Base-by-base conservation (phyloP, 192 early-diverging fungal species). In the Rhizoclosmatium sp. region DNA sequence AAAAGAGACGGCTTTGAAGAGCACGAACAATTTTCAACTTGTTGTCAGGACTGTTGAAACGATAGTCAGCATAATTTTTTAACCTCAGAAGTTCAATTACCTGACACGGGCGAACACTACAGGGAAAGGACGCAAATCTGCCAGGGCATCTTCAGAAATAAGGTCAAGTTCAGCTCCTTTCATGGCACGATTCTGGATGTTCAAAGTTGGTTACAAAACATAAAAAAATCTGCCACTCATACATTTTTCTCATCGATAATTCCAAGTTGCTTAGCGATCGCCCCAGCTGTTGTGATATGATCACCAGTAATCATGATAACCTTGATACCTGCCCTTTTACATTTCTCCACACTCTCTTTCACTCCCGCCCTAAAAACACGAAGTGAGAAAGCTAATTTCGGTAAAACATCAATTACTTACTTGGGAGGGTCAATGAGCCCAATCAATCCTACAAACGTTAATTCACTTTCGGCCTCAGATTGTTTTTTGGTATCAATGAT, bases 301-400 rank as follows among this genome's bases (percentile, higher is more conserved):
- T 99, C 97, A 62, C 98, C 98, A 3, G 98, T 99, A 68, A 99
- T 96, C 98, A 99, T 99, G 39, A 96, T 89, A 3, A 99, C 98
- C 59, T 91, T 91, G 82, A 99, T 95, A 7, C 97, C 98, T 3
- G 98, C 98, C n/a, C 86, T 65, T 78, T 96, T 93, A 83, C 98
- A 97, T 58, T 87, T 91, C 1, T 80, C 85, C 23, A 99, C 91
- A 78, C 90, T 90, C 75, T 95, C 95, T 49, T 91, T 84, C 31
- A 97, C 95, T 39, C 95, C 95, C 12, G 83, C 82, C 70, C 93
- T 91, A 71, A 47, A 59, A 62, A 7, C 9, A 23, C 4, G 23
- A 75, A 58, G 21, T 39, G 5, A 45, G 41, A 60, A 69, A 61
- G 1, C 14, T 12, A 46, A 78, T 40, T 39, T 65, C 40, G 48